Conservation (phyloP, 2,329 filamentous ascomycete genomes). For the Botrytis tulipae region DNA sequence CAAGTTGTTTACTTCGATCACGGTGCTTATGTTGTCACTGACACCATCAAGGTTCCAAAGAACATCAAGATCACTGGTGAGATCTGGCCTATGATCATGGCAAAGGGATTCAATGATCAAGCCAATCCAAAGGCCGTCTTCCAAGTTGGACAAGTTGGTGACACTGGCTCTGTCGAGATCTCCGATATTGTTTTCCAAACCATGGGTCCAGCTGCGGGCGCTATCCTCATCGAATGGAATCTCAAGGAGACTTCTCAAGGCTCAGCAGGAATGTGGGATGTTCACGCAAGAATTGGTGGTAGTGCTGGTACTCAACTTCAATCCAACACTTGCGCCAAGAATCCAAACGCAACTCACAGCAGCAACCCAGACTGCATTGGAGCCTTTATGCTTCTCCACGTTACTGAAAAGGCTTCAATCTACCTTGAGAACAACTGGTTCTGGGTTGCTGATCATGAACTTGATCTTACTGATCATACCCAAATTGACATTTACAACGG, state of each 20-base stretch:
- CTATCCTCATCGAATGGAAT: constrained; percentile 92
- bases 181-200: constrained; percentile 85
- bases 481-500: constrained; percentile 88
- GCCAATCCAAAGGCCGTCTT: constrained; percentile 79
- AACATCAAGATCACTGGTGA: constrained; percentile 87
- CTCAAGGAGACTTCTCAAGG: constrained; percentile 66
- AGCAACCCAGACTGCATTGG: constrained; percentile 69
- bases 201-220: constrained; percentile 74
- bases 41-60: constrained; percentile 71
- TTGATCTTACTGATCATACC: constrained; percentile 70
- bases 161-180: constrained; percentile 80
- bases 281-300: constrained; percentile 92
- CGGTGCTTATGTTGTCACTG: constrained; percentile 62
- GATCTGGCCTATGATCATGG: constrained; percentile 88
- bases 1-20: constrained; percentile 74
- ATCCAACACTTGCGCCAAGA: constrained; percentile 76
- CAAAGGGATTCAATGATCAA: constrained; percentile 76
- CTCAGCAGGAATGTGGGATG: constrained; percentile 83
- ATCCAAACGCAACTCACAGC: constrained; percentile 58
- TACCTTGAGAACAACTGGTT: constrained; percentile 91
- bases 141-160: constrained; percentile 75
- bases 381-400: constrained; percentile 67
- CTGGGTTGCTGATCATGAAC: constrained; percentile 88
- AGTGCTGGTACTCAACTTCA: constrained; percentile 77
- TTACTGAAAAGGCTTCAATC: constrained; percentile 60